A percentile compares a stretch with the other conserved stretches of the same genome.
Conservation (phyloP, 176 grass and related monocot species). For the Eragrostis nindensis region DNA sequence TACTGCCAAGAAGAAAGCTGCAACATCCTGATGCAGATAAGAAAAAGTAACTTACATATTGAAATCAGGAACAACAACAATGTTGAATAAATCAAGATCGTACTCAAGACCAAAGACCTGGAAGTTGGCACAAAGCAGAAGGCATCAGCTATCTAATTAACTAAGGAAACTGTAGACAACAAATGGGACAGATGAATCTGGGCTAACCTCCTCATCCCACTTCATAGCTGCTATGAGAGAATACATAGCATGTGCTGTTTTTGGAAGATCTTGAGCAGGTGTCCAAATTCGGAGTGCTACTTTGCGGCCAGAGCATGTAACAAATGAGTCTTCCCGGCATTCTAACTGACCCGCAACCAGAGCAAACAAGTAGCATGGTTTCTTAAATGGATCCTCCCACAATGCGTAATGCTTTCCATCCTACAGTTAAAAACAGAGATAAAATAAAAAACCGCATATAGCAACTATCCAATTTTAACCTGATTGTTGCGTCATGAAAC, state of each 20-base stretch:
- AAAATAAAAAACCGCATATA: conserved; percentile 5
- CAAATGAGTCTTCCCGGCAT: conserved; percentile 84
- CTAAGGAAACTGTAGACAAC: not conserved
- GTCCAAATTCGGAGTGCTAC: conserved; percentile 90
- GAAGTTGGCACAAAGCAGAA: conserved; percentile 47
- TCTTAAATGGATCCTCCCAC: conserved; percentile 97
- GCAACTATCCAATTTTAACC: conserved; percentile 22
- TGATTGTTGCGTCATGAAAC: conserved; percentile 23
- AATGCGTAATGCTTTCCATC: conserved; percentile 80
- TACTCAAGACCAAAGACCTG: conserved; percentile 99
- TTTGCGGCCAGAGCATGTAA: conserved; percentile 84
- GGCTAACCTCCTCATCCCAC: conserved; percentile 94
- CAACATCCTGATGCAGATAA: too few relatives aligned
- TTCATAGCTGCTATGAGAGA: conserved; percentile 99
- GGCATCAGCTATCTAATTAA: conserved; percentile 37
- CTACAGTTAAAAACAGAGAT: conserved; percentile 50
- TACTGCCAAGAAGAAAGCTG: conserved; percentile 3
- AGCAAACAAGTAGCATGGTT: conserved; percentile 97
- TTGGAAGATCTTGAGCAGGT: conserved; percentile 92
- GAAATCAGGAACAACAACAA: conserved; percentile 99
- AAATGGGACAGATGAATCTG: conserved; percentile 1
- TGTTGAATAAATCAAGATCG: conserved; percentile 99
- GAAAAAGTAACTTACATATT: conserved; percentile 99
- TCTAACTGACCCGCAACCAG: conserved; percentile 95
- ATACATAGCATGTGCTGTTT: conserved; percentile 99